Base-by-base conservation (phyloP, 2,329 filamentous ascomycete genomes). In the Scytalidium lignicola region DNA sequence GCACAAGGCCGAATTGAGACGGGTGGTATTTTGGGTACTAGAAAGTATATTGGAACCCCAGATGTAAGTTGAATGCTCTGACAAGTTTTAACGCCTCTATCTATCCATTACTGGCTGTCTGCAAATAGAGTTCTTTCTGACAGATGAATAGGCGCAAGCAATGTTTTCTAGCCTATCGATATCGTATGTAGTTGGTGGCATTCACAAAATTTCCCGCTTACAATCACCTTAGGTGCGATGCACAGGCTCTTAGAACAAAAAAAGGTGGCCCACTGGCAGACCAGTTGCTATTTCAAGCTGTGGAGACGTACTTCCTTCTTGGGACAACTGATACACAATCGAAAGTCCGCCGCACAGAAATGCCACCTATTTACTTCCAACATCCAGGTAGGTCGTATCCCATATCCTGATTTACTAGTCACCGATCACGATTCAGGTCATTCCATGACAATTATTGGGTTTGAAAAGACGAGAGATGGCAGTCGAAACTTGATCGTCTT, bases 21-120 rank as follows among this genome's bases (percentile, higher is more conserved):
- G 1, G 92, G 92, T 2, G 90, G 90, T 1, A 87, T 97, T 55
- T 81, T 74, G 55, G 85, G 85, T n/a, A 96, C 91, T 0, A 81
- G 93, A 52, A 97, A 96, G 66, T 97, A 93, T 63, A 97, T 97
- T 58, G 92, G 92, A 15, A 96, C 92, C 1, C 84, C 89, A 8
- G 92, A 97, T 74, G 88, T 88, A 72, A 57, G 64, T 51, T 32
- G 5, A 48, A 13, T 37, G n/a, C 6, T 4, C 10, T 37, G 6
- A 15, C 5, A 4, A 8, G 5, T n/a, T 37, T 5, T 17, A 17
- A 17, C n/a, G 15, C 15, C 32, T 43, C 4, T 42, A 21, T 19
- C 49, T 40, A 12, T 41, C n/a, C 41, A 15, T 48, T 50, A 19
- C 43, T 12, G 28, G 46, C 9, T 46, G n/a, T n/a, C 41, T 7